Conservation (phyloP, 768 basidiomycete genomes). For the Cytidiella melzeri region DNA sequence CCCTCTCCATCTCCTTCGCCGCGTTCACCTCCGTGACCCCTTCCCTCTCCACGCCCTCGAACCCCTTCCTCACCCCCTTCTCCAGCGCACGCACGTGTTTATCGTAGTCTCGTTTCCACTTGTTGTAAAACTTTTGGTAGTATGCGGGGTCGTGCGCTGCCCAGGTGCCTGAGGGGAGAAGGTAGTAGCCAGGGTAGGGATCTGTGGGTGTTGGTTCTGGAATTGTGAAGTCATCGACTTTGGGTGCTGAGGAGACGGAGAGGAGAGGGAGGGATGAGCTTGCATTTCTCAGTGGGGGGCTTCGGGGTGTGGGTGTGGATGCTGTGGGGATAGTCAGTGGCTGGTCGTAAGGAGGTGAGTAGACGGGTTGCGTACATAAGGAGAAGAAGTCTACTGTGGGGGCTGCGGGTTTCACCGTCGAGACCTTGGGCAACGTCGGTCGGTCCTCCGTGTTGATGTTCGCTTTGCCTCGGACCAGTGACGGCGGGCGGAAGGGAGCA, state of each 20-base stretch:
- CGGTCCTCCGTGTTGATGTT: conserved; percentile 36
- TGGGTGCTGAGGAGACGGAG: conserved; percentile 58
- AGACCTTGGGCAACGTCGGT: conserved; percentile 10
- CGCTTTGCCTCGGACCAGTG: conserved; percentile 50
- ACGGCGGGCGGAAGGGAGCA: conserved; percentile 52
- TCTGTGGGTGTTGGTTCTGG: conserved; percentile 73
- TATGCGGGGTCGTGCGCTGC: conserved; percentile 66
- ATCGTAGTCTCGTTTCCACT: conserved; percentile 71
- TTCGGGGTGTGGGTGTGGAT: conserved; percentile 16
- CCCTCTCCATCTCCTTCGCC: conserved; percentile 69
- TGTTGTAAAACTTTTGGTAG: conserved; percentile 60
- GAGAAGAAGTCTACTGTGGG: conserved; percentile 65
- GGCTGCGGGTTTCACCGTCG: conserved; percentile 17
- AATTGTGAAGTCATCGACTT: conserved; percentile 57
- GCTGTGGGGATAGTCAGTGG: neutral
- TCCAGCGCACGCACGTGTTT: conserved; percentile 67
- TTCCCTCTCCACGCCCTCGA: conserved; percentile 56
- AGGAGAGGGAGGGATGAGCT: conserved; percentile 22
- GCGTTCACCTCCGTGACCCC: conserved; percentile 60
- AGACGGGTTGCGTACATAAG: conserved; percentile 36
- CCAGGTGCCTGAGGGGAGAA: conserved; percentile 76
- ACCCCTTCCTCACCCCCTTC: conserved; percentile 60
- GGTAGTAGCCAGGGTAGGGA: conserved; percentile 84
- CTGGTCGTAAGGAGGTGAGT: neutral
- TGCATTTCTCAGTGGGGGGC: conserved; percentile 3